phyloP scores from a whole-genome alignment of 192 early-diverging fungal genomes.

The Glomus cerebriforme region DNA sequence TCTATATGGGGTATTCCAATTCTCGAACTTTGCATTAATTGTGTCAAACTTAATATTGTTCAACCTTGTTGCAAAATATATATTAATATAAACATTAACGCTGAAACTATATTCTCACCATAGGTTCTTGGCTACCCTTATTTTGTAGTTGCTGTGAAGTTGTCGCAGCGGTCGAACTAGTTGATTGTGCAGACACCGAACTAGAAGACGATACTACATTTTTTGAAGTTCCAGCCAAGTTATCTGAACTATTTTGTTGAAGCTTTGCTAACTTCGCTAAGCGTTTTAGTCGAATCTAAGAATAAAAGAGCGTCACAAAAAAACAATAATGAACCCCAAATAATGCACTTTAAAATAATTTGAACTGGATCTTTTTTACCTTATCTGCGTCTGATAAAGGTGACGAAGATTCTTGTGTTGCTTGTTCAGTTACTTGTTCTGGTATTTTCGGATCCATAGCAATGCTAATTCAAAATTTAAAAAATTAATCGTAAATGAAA shows the following conservation, averaged over 20 bases:
- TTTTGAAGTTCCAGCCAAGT: background rate
- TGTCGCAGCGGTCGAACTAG: background rate
- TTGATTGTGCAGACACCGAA: background rate
- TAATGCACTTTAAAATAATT: background rate
- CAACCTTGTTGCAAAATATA: no score
- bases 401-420: background rate
- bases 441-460: background rate
- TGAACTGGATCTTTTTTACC: background rate
- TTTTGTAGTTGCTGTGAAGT: background rate
- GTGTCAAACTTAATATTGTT: no score
- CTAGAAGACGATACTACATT: constrained; percentile 18
- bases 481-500: no score
- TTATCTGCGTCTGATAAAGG: constrained; percentile 23
- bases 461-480: no score
- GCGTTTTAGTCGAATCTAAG: constrained; percentile 67
- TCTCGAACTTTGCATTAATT: no score
- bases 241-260: constrained; percentile 33
- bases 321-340: background rate
- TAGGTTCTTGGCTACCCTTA: background rate
- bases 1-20: no score
- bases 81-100: background rate
- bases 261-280: constrained; percentile 67
- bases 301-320: background rate
- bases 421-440: background rate
- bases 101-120: background rate